A percentile compares a stretch with the other conserved stretches of the same genome.
These are phyloP conservation scores for Alternaria brassicae DNA, from an alignment of 2,329 filamentous ascomycete genomes.

Conservation along the genomic window DNA sequence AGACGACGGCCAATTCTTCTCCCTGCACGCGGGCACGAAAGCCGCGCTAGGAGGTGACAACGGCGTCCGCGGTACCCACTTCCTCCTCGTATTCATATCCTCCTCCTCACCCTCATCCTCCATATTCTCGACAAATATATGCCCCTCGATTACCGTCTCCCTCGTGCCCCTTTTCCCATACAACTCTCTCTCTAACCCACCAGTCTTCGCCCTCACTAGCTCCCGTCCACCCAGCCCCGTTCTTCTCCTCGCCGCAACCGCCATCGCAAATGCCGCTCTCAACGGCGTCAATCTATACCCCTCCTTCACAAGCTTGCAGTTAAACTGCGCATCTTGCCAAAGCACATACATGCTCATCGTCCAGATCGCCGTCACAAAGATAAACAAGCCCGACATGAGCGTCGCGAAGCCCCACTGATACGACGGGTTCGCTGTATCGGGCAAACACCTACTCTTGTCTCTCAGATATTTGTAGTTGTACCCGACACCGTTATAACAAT, in stretches of 20 bases:
- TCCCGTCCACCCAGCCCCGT: conserved; percentile 29
- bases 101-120: conserved; percentile 13
- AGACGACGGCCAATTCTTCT: neutral
- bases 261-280: conserved; percentile 40
- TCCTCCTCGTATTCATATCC: neutral
- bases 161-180: conserved; percentile 19
- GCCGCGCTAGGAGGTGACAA: neutral
- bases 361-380: conserved; percentile 45
- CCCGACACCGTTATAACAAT: conserved; percentile 29
- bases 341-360: conserved; percentile 43
- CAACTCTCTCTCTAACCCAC: conserved; percentile 28
- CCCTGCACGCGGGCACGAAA: neutral
- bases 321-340: conserved; percentile 46
- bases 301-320: conserved; percentile 29
- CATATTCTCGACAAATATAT: conserved; percentile 14
- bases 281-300: conserved; percentile 45
- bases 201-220: conserved; percentile 26
- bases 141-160: conserved; percentile 24
- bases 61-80: neutral
- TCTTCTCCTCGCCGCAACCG: conserved; percentile 30
- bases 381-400: conserved; percentile 40
- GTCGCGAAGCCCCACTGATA: conserved; percentile 52
- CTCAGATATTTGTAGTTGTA: conserved; percentile 19
- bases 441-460: conserved; percentile 32
- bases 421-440: conserved; percentile 32